A percentile compares a stretch with the other conserved stretches of the same genome.
Conservation (phyloP, 2,329 filamentous ascomycete species). For the Boeremia lycopersici region DNA sequence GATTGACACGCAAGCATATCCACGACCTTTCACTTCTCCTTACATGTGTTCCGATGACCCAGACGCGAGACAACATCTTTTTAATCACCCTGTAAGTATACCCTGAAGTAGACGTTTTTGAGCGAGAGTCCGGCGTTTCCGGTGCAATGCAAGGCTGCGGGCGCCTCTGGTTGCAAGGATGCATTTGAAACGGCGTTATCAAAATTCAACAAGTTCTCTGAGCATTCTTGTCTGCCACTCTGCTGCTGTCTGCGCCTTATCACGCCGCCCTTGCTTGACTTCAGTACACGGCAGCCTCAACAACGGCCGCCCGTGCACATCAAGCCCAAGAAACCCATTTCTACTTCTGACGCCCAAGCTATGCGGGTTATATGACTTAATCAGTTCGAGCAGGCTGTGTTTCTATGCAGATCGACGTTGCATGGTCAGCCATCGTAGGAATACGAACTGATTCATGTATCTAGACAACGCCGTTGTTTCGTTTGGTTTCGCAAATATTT, state of each 20-base stretch:
- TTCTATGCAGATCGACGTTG: no score
- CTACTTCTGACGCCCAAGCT: no score
- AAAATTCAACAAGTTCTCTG: neutral
- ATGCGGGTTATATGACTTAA: no score
- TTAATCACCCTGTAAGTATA: conserved; percentile 6
- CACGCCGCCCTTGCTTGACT: neutral
- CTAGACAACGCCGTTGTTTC: no score
- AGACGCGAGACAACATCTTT: neutral
- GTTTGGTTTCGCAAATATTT: no score
- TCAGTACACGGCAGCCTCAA: conserved; percentile 3
- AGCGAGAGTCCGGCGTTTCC: conserved; percentile 11
- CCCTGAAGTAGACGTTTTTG: neutral
- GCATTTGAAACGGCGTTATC: conserved; percentile 11
- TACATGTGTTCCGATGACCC: neutral
- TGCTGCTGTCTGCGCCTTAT: neutral
- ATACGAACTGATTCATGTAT: no score
- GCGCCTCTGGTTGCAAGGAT: neutral
- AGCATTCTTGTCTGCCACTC: neutral
- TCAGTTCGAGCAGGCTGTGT: no score
- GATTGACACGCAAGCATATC: conserved; percentile 9
- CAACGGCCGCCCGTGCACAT: neutral
- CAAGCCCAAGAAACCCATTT: no score
- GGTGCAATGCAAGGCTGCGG: neutral
- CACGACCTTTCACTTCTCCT: conserved; percentile 5
- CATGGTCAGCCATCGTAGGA: no score